phyloP scores from a whole-genome alignment of 768 basidiomycete genomes.

The Cantharellus anzutake region DNA sequence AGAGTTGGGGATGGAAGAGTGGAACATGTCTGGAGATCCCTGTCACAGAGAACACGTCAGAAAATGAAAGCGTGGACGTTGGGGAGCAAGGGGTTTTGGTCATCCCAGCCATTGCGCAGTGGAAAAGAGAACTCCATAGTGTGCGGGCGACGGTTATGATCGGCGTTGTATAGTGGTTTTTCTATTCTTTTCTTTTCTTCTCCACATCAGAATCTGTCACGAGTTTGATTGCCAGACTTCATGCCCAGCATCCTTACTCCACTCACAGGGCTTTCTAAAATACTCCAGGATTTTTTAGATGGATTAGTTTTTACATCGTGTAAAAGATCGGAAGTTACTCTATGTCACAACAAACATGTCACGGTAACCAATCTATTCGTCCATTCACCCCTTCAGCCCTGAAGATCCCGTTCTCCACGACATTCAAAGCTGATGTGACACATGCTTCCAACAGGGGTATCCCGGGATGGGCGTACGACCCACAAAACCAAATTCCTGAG shows the following conservation, averaged over 20 bases:
- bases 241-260: no score
- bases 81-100: neutral
- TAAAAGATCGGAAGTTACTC: no score
- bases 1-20: constrained; percentile 90
- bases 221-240: no score
- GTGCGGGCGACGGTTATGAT: constrained; percentile 63
- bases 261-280: no score
- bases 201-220: no score
- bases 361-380: neutral
- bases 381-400: constrained; percentile 8
- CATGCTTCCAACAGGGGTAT: constrained; percentile 69
- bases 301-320: no score
- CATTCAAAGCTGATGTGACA: constrained; percentile 47
- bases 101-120: neutral
- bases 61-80: neutral
- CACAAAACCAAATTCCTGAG: constrained; percentile 50
- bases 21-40: constrained; percentile 14
- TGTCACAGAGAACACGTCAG: neutral
- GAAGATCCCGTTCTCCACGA: constrained; percentile 19
- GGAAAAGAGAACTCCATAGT: constrained; percentile 21
- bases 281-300: no score
- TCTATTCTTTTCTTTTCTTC: neutral
- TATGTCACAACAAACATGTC: constrained; percentile 24
- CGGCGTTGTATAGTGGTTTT: constrained; percentile 38
- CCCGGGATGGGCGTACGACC: constrained; percentile 48